Evolutionary conservation across 2,329 filamentous ascomycete genomes (phyloP).

Genomic region (Exophiala mesophila): DNA sequence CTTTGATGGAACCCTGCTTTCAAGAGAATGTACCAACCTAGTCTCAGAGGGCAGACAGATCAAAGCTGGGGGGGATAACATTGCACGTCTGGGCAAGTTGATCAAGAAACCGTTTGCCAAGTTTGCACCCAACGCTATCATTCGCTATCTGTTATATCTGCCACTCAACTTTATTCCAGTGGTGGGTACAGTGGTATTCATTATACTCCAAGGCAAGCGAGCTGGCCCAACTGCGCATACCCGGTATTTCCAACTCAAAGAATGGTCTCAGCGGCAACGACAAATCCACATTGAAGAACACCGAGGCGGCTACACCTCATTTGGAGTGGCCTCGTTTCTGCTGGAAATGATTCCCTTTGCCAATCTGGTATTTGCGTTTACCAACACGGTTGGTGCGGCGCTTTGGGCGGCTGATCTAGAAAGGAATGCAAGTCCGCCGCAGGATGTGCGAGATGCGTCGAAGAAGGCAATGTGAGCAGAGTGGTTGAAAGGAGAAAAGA

Average conservation of each 20-base stretch:
- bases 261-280: slow-evolving; percentile 63
- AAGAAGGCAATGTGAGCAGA: slow-evolving; percentile 27
- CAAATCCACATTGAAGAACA: slow-evolving; percentile 66
- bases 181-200: slow-evolving; percentile 75
- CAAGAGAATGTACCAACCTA: slow-evolving; percentile 53
- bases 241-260: slow-evolving; percentile 88
- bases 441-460: slow-evolving; percentile 29
- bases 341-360: slow-evolving; percentile 80
- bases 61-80: slow-evolving; percentile 50
- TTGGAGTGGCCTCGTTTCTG: slow-evolving; percentile 73
- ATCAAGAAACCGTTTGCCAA: slow-evolving; percentile 51
- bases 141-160: slow-evolving; percentile 78
- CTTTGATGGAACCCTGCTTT: slow-evolving; percentile 69
- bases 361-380: slow-evolving; percentile 82
- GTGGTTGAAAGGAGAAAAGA: neutral
- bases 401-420: slow-evolving; percentile 92
- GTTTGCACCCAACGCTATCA: slow-evolving; percentile 54
- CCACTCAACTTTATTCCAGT: slow-evolving; percentile 92
- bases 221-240: slow-evolving; percentile 51
- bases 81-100: slow-evolving; percentile 54
- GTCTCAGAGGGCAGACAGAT: slow-evolving; percentile 72
- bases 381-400: slow-evolving; percentile 85
- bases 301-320: slow-evolving; percentile 73
- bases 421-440: slow-evolving; percentile 32
- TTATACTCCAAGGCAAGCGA: slow-evolving; percentile 65